phyloP scores from a whole-genome alignment of 345 rosid species.

The Trapa incisa region DNA sequence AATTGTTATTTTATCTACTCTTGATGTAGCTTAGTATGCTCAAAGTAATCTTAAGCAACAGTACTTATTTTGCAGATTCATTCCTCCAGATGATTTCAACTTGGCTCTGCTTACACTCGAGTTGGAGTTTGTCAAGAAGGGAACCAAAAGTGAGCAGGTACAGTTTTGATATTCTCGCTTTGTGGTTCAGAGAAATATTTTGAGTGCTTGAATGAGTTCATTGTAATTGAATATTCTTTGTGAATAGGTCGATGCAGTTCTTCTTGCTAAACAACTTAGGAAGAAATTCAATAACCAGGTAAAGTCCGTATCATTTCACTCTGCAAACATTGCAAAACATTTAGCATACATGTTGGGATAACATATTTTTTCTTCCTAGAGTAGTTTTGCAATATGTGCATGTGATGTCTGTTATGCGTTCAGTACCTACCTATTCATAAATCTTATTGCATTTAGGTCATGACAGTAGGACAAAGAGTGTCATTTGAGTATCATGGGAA shows the following conservation, averaged over 20 bases:
- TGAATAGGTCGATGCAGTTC: conserved; percentile 79
- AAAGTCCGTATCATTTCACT: neutral
- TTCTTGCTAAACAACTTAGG: conserved; percentile 63
- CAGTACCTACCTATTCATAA: neutral
- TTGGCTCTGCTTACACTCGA: conserved; percentile 72
- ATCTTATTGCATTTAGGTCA: conserved; percentile 38
- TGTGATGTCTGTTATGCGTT: neutral
- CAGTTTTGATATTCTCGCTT: conserved; percentile 6
- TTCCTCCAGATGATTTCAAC: conserved; percentile 65
- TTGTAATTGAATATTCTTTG: neutral
- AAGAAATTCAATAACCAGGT: conserved; percentile 81
- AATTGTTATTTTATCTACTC: neutral
- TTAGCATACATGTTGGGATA: neutral
- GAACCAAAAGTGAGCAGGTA: conserved; percentile 81
- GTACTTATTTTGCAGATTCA: conserved; percentile 34
- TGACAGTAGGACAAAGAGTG: conserved; percentile 83
- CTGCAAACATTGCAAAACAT: neutral
- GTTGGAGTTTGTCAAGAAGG: conserved; percentile 87
- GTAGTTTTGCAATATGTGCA: neutral
- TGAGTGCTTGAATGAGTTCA: conserved; percentile 3
- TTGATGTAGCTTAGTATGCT: neutral
- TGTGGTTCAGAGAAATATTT: conserved; percentile 2
- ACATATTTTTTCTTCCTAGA: neutral
- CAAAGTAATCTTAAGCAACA: neutral
- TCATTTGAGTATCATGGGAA: conserved; percentile 85